phyloP scores from a whole-genome alignment of 2,329 filamentous ascomycete genomes.

The Trichoderma sp. region DNA sequence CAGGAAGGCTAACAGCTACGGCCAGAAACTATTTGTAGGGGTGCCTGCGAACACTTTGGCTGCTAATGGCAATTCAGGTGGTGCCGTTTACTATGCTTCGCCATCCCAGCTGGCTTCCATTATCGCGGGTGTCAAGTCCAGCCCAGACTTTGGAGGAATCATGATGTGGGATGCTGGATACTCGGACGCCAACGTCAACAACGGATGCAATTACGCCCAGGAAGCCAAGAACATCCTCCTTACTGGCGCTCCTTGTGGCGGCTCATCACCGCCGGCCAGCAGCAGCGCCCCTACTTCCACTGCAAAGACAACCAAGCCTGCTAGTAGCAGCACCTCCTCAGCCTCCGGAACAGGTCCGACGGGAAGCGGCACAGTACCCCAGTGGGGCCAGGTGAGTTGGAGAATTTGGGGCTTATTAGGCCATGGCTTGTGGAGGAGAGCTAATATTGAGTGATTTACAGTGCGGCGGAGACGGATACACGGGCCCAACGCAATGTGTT shows the following conservation, averaged over 20 bases:
- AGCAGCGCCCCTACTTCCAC: background rate
- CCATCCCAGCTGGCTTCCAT: slow-evolving; percentile 28
- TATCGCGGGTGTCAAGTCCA: background rate
- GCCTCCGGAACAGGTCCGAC: background rate
- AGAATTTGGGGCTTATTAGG: background rate
- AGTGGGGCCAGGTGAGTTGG: background rate
- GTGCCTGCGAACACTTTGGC: slow-evolving; percentile 33
- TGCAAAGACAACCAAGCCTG: background rate
- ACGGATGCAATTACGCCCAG: slow-evolving; percentile 7
- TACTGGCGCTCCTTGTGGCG: background rate
- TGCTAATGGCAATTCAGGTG: slow-evolving; percentile 30
- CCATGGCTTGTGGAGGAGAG: background rate
- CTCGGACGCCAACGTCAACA: slow-evolving; percentile 1
- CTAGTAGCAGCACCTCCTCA: background rate
- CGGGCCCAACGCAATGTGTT: background rate
- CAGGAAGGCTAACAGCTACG: background rate
- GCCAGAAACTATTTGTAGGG: slow-evolving; percentile 38
- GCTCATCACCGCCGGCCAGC: background rate
- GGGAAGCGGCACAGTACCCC: background rate
- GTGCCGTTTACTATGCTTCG: slow-evolving; percentile 33
- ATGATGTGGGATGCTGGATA: slow-evolving; percentile 10
- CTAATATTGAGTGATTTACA: background rate
- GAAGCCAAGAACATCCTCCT: slow-evolving; percentile 12
- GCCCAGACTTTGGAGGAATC: background rate
- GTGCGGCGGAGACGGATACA: background rate